These are phyloP conservation scores for Sugiyamaella japonica DNA, from an alignment of 1,139 yeast species.

Conservation along the genomic window DNA sequence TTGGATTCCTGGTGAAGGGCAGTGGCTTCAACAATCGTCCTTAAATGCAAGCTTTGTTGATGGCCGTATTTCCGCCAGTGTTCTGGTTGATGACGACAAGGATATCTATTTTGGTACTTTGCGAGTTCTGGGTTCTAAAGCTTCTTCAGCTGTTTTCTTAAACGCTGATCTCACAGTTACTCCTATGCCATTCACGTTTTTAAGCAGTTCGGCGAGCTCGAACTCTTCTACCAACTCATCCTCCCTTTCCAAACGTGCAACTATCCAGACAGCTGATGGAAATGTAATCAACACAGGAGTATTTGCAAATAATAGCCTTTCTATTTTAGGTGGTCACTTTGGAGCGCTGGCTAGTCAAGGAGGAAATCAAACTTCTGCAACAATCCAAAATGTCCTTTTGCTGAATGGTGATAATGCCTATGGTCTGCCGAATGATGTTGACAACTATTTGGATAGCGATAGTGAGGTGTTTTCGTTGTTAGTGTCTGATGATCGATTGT, in stretches of 20 bases:
- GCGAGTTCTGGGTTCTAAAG: slow-evolving; percentile 26
- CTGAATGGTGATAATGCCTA: slow-evolving; percentile 36
- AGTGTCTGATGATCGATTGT: slow-evolving; percentile 47
- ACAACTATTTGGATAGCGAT: slow-evolving; percentile 38
- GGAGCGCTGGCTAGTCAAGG: slow-evolving; percentile 30
- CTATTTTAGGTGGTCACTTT: slow-evolving; percentile 59
- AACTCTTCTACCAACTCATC: slow-evolving; percentile 26
- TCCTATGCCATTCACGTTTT: slow-evolving; percentile 41
- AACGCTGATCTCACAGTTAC: slow-evolving; percentile 30
- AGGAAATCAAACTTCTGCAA: slow-evolving; percentile 18
- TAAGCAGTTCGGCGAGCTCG: slow-evolving; percentile 31
- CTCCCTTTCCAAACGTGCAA: slow-evolving; percentile 25
- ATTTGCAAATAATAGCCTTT: slow-evolving; percentile 51
- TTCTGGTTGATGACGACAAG: slow-evolving; percentile 19
- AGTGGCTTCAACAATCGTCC: slow-evolving; percentile 34
- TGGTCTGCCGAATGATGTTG: slow-evolving; percentile 38
- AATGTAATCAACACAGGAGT: slow-evolving; percentile 38
- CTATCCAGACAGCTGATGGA: slow-evolving; percentile 24
- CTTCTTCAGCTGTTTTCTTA: slow-evolving; percentile 35
- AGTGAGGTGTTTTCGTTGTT: slow-evolving; percentile 46
- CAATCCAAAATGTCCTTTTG: slow-evolving; percentile 45
- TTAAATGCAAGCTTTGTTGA: slow-evolving; percentile 23
- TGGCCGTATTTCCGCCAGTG: slow-evolving; percentile 30
- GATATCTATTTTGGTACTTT: slow-evolving; percentile 32
- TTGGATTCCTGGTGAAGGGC: slow-evolving; percentile 32